Evolutionary conservation across 169 alveolate species (phyloP).

Genomic region (Cryptosporidium bovis): DNA sequence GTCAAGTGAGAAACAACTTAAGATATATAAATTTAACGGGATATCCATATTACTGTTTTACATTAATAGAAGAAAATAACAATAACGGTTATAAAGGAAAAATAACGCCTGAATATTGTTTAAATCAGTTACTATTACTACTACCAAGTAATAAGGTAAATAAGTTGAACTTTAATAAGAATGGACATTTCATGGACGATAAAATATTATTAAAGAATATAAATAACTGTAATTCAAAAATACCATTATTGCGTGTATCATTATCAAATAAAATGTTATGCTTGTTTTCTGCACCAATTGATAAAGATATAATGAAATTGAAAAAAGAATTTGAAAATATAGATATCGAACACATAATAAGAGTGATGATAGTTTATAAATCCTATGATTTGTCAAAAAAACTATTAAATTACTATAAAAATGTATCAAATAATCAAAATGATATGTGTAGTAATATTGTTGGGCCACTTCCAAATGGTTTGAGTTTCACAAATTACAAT

Average conservation of each 20-base stretch:
- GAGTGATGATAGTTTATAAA: conserved; percentile 35
- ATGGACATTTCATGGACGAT: neutral
- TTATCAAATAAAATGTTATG: conserved; percentile 34
- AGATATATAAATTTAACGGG: conserved; percentile 54
- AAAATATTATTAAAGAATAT: conserved; percentile 23
- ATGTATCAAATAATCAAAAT: conserved; percentile 24
- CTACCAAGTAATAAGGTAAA: neutral
- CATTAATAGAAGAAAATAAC: neutral
- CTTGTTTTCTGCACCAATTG: conserved; percentile 68
- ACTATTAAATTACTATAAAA: conserved; percentile 39
- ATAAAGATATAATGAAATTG: conserved; percentile 35
- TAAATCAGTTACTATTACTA: conserved; percentile 10
- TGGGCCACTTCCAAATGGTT: conserved; percentile 69
- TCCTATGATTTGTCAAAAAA: conserved; percentile 39
- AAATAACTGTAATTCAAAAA: conserved; percentile 43
- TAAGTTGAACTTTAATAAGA: neutral
- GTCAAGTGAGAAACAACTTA: neutral
- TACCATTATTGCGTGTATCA: conserved; percentile 40
- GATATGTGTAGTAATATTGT: conserved; percentile 28
- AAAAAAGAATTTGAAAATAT: conserved; percentile 27
- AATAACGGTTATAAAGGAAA: neutral
- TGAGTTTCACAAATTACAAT: conserved; percentile 22
- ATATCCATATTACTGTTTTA: conserved; percentile 47
- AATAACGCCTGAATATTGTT: neutral
- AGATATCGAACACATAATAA: conserved; percentile 26